These are phyloP conservation scores for Nakazawaea peltata DNA, from an alignment of 805 yeast genomes.

Conservation along the genomic window DNA sequence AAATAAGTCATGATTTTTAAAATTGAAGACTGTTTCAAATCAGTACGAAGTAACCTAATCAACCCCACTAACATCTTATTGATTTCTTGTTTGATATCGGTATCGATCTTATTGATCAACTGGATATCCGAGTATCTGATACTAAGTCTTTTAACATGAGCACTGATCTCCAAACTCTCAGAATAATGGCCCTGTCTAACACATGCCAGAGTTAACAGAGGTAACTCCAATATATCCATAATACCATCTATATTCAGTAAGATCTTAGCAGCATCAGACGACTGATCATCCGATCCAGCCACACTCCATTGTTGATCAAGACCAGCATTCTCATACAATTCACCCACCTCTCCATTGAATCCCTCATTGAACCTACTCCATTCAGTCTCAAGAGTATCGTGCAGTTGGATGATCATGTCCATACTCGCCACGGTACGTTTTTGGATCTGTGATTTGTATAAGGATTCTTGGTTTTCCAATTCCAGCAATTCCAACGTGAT, in stretches of 20 bases:
- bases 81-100: conserved; percentile 47
- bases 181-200: conserved; percentile 81
- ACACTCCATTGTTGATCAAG: conserved; percentile 17
- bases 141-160: conserved; percentile 59
- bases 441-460: conserved; percentile 36
- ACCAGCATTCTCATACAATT: conserved; percentile 21
- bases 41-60: conserved; percentile 61
- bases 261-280: conserved; percentile 24
- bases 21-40: conserved; percentile 69
- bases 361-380: conserved; percentile 25
- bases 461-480: conserved; percentile 47
- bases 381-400: conserved; percentile 20
- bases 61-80: conserved; percentile 59
- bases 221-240: conserved; percentile 74
- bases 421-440: conserved; percentile 30
- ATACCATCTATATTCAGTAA: conserved; percentile 61
- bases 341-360: conserved; percentile 21
- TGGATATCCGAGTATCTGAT: conserved; percentile 59
- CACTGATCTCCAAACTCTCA: conserved; percentile 79
- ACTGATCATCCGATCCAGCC: neutral
- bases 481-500: conserved; percentile 53
- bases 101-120: conserved; percentile 41
- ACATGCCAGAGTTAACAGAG: conserved; percentile 77
- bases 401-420: conserved; percentile 35
- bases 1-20: conserved; percentile 74